These are phyloP conservation scores for Mycena indigotica DNA, from an alignment of 768 basidiomycete species.

Conservation along the genomic window DNA sequence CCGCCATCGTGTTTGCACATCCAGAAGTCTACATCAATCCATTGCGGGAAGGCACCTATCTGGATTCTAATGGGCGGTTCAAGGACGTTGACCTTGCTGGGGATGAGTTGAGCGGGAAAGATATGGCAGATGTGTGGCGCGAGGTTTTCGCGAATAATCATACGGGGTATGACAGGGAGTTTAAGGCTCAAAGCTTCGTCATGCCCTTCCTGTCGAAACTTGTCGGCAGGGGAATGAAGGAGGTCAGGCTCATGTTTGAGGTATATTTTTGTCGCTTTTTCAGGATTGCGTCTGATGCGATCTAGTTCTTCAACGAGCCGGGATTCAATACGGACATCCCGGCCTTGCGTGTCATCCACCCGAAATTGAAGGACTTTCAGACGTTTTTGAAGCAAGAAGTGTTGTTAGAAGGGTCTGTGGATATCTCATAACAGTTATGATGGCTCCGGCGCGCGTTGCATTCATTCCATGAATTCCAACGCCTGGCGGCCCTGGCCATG, in stretches of 20 bases:
- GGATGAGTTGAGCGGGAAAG: slow-evolving; percentile 7
- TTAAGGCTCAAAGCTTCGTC: slow-evolving; percentile 2
- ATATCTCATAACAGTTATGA: too few species aligned
- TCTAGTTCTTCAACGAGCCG: slow-evolving; percentile 18
- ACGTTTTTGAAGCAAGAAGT: slow-evolving; percentile 11
- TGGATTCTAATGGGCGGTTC: background rate
- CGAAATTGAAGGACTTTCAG: slow-evolving; percentile 17
- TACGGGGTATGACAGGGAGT: slow-evolving; percentile 2
- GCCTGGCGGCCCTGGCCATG: too few species aligned
- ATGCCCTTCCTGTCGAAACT: slow-evolving; percentile 3
- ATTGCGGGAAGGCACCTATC: background rate
- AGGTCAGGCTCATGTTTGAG: slow-evolving; percentile 18
- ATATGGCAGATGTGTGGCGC: slow-evolving; percentile 14
- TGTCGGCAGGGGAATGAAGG: slow-evolving; percentile 3
- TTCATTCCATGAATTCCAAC: too few species aligned
- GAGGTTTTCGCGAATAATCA: slow-evolving; percentile 8
- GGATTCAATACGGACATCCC: slow-evolving; percentile 18
- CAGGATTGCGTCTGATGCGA: background rate
- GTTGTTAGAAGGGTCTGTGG: too few species aligned
- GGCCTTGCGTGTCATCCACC: slow-evolving; percentile 11
- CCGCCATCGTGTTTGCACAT: slow-evolving; percentile 1
- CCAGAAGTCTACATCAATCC: slow-evolving; percentile 5
- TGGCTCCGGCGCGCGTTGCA: too few species aligned
- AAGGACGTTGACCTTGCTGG: slow-evolving; percentile 15
- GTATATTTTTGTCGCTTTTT: background rate